A percentile compares a stretch with the other conserved stretches of the same genome.
phyloP scores from a whole-genome alignment of 331 rosid species.

The Dryas integrifolia region DNA sequence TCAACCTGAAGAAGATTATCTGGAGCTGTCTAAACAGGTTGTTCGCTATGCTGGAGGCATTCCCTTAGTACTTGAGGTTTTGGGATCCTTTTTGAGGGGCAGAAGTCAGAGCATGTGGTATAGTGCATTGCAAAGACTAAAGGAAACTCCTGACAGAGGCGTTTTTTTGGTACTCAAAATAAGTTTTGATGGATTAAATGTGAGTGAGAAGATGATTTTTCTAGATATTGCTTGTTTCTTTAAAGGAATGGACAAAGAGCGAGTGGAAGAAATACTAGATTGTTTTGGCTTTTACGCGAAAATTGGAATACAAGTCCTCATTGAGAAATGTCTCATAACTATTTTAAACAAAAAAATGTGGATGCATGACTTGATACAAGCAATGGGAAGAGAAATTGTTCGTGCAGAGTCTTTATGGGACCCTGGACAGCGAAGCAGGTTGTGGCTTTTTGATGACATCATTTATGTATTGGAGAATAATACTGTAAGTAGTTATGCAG shows the following conservation, averaged over 20 bases:
- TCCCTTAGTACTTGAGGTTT: not conserved
- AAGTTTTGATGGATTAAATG: constrained; percentile 15
- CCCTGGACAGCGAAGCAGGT: constrained; percentile 6
- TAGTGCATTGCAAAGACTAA: not conserved
- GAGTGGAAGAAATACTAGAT: not conserved
- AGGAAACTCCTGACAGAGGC: not conserved
- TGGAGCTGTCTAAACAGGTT: not conserved
- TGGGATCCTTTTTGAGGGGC: not conserved
- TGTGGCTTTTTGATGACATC: constrained; percentile 11
- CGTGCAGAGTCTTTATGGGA: not conserved
- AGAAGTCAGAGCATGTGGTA: not conserved
- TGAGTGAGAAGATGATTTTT: constrained; percentile 5
- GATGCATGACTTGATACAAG: constrained; percentile 21
- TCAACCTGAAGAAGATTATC: not conserved
- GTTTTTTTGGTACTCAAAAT: not conserved
- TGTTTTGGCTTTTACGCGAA: not conserved
- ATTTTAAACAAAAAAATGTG: not conserved
- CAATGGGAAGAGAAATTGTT: constrained; percentile 17
- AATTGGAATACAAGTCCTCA: not conserved
- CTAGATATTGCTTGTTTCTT: constrained; percentile 18
- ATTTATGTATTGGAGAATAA: not conserved
- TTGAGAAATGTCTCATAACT: constrained; percentile 1
- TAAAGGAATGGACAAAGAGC: not conserved
- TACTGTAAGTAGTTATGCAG: not conserved
- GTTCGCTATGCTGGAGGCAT: not conserved